Conservation (phyloP, 2,329 filamentous ascomycete genomes). For the Coniochaeta pulveracea region DNA sequence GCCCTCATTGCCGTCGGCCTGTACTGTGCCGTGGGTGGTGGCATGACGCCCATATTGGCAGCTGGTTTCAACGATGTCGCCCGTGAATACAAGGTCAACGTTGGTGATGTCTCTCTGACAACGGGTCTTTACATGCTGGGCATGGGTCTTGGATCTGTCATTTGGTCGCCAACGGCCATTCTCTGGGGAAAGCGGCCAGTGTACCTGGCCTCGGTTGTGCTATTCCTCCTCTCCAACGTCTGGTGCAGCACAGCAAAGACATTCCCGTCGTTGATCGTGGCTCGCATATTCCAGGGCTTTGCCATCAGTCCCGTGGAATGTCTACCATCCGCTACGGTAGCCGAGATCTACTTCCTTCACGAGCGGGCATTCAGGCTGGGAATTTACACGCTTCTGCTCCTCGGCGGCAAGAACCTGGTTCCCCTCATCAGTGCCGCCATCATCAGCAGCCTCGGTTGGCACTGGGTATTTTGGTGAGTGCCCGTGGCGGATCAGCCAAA, state of each 20-base stretch:
- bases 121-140: constrained; percentile 94
- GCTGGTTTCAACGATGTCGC: constrained; percentile 83
- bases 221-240: constrained; percentile 67
- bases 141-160: constrained; percentile 69
- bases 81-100: constrained; percentile 48
- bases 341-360: constrained; percentile 93
- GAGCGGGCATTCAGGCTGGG: constrained; percentile 88
- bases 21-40: constrained; percentile 87
- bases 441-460: constrained; percentile 68
- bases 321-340: constrained; percentile 84
- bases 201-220: constrained; percentile 63
- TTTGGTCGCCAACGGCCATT: constrained; percentile 85
- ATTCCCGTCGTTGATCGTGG: constrained; percentile 68
- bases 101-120: constrained; percentile 69
- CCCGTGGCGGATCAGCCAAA: constrained; percentile 1
- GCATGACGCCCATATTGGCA: constrained; percentile 81
- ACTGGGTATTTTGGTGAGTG: constrained; percentile 77
- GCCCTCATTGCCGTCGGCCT: constrained; percentile 76
- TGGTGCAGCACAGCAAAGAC: constrained; percentile 83
- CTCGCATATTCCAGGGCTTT: constrained; percentile 77
- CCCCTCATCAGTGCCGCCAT: constrained; percentile 79
- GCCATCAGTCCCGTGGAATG: constrained; percentile 87
- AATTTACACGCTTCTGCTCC: constrained; percentile 79
- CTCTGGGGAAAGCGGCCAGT: constrained; percentile 84
- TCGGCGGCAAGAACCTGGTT: constrained; percentile 85